Evolutionary conservation across 2,329 filamentous ascomycete genomes (phyloP), one percentile per base, ranked within the genome.

Genomic region (Pseudopyricularia cyperi): DNA sequence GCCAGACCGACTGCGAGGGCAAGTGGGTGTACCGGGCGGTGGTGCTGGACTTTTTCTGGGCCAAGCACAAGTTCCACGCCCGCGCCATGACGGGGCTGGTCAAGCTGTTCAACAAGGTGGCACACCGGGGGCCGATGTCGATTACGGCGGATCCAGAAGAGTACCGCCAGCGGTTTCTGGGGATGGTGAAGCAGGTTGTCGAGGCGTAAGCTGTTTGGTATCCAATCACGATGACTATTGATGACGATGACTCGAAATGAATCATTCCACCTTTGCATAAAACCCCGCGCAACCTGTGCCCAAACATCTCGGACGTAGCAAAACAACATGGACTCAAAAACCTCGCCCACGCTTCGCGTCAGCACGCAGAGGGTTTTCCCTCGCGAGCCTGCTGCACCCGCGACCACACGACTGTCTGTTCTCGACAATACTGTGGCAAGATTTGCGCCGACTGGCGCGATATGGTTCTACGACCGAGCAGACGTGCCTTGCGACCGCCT

Each of bases 1-100:
- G 85, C 0, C 60, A 87, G 0, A 57, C 65, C 1, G 84, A 82
- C 9, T 68, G 73, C 0, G 80, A 87, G 58, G 77, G 77, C 0
- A 78, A 79, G 57, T 84, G 82, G 71, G 68, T 82, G 12, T 89
- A 87, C 59, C 75, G 84, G 3, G 81, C 76, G 3, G 75, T 82
- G 0, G 66, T 89, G 14, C 69, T 89, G 33, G 85, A 89, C 63
- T 89, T 89, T 66, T 87, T 89, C 69, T 89, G 85, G 85, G 79
- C 83, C 0, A 86, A 84, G 65, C 83, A 87, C 64, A 83, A 82
- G 57, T 59, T 82, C 0, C 82, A 79, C 52, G 79, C 85, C 1
- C 77, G 75, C 62, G 70, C 77, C 1, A 77, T 88, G 75, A 86
- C 83, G 0, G 73, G 76, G 0, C 63, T 87, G 34, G 76, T 89